These are phyloP conservation scores for Fusarium palustre DNA, from an alignment of 2,329 filamentous ascomycete genomes.

Conservation along the genomic window DNA sequence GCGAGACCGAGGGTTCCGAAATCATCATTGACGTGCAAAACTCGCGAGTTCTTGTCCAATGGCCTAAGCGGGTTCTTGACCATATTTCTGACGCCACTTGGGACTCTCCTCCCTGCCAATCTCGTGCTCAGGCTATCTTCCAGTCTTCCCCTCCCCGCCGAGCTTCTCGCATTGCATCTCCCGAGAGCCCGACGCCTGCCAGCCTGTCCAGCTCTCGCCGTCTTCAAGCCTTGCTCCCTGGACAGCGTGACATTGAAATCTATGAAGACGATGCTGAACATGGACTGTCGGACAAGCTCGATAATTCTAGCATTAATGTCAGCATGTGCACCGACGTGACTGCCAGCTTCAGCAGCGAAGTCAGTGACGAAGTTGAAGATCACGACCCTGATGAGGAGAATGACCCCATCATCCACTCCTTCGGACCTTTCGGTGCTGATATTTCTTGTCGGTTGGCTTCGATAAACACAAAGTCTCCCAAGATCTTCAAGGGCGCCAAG, in stretches of 20 bases:
- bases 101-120: conserved; percentile 68
- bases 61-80: conserved; percentile 74
- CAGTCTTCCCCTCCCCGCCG: conserved; percentile 71
- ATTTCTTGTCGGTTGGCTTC: conserved; percentile 84
- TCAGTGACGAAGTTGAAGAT: conserved; percentile 64
- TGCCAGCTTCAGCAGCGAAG: conserved; percentile 69
- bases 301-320: conserved; percentile 48
- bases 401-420: conserved; percentile 91
- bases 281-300: conserved; percentile 54
- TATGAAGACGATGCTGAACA: conserved; percentile 81
- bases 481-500: conserved; percentile 50
- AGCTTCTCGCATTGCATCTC: conserved; percentile 73
- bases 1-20: conserved; percentile 86
- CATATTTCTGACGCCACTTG: conserved; percentile 76
- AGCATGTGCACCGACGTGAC: conserved; percentile 65
- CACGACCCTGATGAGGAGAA: conserved; percentile 93
- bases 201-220: conserved; percentile 57
- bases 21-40: conserved; percentile 98
- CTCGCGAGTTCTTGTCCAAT: conserved; percentile 87
- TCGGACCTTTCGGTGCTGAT: conserved; percentile 89
- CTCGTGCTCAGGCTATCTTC: conserved; percentile 57
- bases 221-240: conserved; percentile 59
- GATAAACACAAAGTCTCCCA: conserved; percentile 77
- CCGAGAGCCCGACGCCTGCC: conserved; percentile 73
- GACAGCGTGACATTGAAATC: conserved; percentile 68